phyloP scores from a whole-genome alignment of 305 asterid species.

The Galium porrigens region DNA sequence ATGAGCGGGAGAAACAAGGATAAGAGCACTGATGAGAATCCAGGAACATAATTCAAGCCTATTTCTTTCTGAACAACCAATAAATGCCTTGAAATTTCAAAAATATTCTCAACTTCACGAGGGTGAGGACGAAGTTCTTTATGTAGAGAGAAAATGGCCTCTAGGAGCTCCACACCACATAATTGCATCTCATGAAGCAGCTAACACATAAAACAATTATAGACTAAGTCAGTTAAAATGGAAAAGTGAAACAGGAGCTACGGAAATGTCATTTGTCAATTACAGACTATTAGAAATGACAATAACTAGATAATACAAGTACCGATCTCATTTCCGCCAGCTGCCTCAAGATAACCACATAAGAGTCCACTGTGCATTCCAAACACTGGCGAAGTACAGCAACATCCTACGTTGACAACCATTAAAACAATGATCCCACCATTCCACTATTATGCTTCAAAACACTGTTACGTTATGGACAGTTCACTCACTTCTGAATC shows the following conservation, averaged over 20 bases:
- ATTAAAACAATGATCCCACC: conserved; percentile 5
- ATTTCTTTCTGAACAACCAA: conserved; percentile 69
- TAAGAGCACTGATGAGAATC: conserved; percentile 39
- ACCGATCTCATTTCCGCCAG: conserved; percentile 59
- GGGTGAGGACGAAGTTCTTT: conserved; percentile 35
- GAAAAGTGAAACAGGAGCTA: not conserved
- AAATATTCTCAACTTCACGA: conserved; percentile 50
- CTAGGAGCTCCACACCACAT: conserved; percentile 58
- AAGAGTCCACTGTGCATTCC: conserved; percentile 61
- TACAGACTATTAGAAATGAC: not conserved
- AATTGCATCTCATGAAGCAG: conserved; percentile 54
- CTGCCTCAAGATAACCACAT: conserved; percentile 56
- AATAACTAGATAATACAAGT: conserved; percentile 12
- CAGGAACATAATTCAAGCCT: conserved; percentile 47
- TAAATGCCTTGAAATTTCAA: conserved; percentile 48
- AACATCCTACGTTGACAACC: conserved; percentile 40
- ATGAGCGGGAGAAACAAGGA: conserved; percentile 48
- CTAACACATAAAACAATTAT: conserved; percentile 24
- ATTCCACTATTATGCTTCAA: not conserved
- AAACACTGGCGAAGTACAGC: conserved; percentile 27
- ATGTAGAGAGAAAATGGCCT: conserved; percentile 42
- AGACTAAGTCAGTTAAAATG: conserved; percentile 17
- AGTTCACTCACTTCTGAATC: conserved; percentile 55
- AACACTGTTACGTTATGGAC: not conserved
- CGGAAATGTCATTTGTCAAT: conserved; percentile 7